Percentiles rank a stretch among this genome's conserved stretches.
phyloP scores from a whole-genome alignment of 345 rosid species.

The Citrus hindsii region DNA sequence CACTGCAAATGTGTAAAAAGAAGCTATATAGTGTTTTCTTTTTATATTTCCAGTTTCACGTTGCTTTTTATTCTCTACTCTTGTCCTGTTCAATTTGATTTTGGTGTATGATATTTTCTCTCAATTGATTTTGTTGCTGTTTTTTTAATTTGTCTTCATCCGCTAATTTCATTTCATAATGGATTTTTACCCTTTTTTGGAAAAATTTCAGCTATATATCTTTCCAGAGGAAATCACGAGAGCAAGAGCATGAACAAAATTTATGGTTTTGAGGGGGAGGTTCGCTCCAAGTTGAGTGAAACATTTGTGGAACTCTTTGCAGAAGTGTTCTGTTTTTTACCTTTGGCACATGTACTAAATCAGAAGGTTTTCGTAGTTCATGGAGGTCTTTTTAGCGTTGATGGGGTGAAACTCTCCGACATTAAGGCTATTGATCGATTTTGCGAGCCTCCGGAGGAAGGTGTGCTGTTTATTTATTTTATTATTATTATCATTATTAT shows the following conservation, averaged over 20 bases:
- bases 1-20: not conserved
- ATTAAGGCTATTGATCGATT: conserved; percentile 85
- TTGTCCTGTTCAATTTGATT: not conserved
- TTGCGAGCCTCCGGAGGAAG: conserved; percentile 99
- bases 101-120: not conserved
- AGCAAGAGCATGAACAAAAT: conserved; percentile 99
- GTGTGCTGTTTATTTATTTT: conserved; percentile 30
- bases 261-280: conserved; percentile 99
- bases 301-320: conserved; percentile 93
- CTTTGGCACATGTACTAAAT: conserved; percentile 87
- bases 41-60: not conserved
- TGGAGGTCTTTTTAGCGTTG: conserved; percentile 97
- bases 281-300: conserved; percentile 87
- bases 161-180: not conserved
- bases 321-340: conserved; percentile 93
- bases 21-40: not conserved
- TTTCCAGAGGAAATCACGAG: conserved; percentile 97
- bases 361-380: conserved; percentile 83
- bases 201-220: conserved; percentile 71
- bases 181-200: conserved; percentile 1
- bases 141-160: not conserved
- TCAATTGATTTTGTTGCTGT: not conserved
- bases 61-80: not conserved
- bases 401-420: conserved; percentile 90
- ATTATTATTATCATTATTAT: not conserved